Base-by-base conservation (phyloP, 2,329 filamentous ascomycete species). In the Microascus cirrosus region DNA sequence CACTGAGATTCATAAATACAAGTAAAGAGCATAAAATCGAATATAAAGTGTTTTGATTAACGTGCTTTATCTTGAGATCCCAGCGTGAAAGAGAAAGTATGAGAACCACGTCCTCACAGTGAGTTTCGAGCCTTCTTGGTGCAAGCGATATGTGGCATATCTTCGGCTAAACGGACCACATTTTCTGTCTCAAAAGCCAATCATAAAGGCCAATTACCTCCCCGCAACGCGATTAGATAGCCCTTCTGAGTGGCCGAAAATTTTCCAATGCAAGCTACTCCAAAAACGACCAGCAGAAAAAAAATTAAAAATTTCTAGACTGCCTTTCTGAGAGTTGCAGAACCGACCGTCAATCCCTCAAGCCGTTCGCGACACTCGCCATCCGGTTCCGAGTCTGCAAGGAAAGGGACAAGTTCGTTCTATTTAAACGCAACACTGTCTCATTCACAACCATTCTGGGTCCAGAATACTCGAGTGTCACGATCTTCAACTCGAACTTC, bases 281-380 rank as follows among this genome's bases (percentile, higher is more conserved):
- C 59, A 60, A 59, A 60, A 61, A 60, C 57, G 57, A 52, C 45
- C 45, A 50, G 45, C 45, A 22, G 50, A 50, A 57, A 58, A 58
- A 53, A 57, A 58, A 59, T 57, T 58, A 62, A 62, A 62, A 62
- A 62, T 60, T 62, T 62, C 60, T 61, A 59, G 59, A 56, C 45
- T 45, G 59, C 51, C 56, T 62, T 53, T 54, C 57, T 55, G 58
- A 59, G 53, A 59, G 53, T 60, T 22, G 11, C 45, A 50, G 45
- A 50, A n/a, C 39, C 18, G 32, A 57, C 32, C 48, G 20, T 24
- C 55, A 57, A 32, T 61, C 59, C 59, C 58, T 60, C 60, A 55
- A 59, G 39, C 53, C 57, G 54, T 58, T 60, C 59, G 60, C 59
- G 56, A 60, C 58, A 52, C 57, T 59, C 55, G 58, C 51, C 56